These are phyloP conservation scores for Diplogelasinospora grovesii DNA, from an alignment of 495 filamentous ascomycete species.

Conservation along the genomic window DNA sequence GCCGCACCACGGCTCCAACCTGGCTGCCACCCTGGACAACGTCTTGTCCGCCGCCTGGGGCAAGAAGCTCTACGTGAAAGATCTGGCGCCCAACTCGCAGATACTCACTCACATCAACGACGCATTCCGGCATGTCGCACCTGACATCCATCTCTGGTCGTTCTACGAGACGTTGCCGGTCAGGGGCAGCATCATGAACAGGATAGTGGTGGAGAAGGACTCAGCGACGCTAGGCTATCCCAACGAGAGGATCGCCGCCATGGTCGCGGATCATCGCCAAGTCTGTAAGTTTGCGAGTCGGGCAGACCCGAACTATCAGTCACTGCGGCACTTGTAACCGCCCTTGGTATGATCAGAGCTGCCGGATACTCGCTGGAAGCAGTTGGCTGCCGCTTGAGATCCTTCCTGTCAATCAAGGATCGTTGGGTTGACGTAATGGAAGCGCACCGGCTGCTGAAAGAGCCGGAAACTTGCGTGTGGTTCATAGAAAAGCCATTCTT, in stretches of 20 bases:
- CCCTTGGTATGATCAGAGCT: constrained; percentile 20
- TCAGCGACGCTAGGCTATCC: constrained; percentile 27
- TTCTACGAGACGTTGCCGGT: constrained; percentile 27
- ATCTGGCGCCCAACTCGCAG: constrained; percentile 17
- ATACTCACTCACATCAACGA: constrained; percentile 19
- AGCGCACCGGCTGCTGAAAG: constrained; percentile 8
- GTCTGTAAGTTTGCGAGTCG: constrained; percentile 28
- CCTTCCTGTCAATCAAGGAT: constrained; percentile 6
- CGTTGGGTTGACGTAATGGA: constrained; percentile 13
- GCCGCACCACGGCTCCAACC: constrained; percentile 45
- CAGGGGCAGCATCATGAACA: constrained; percentile 6
- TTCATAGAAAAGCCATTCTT: constrained; percentile 13
- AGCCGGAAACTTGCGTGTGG: constrained; percentile 23
- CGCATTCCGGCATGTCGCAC: constrained; percentile 22
- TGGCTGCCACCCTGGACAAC: constrained; percentile 34
- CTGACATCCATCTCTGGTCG: constrained; percentile 19
- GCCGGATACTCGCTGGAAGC: background rate
- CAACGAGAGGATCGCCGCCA: constrained; percentile 20
- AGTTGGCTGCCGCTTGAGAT: constrained; percentile 3
- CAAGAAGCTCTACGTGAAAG: constrained; percentile 17
- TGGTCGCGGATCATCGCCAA: constrained; percentile 30
- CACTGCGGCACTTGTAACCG: constrained; percentile 22
- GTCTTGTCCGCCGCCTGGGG: constrained; percentile 23
- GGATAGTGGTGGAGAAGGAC: constrained; percentile 24
- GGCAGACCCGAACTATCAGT: constrained; percentile 23